These are phyloP conservation scores for Diaporthe australafricana DNA, from an alignment of 2,329 filamentous ascomycete species.

Conservation along the genomic window DNA sequence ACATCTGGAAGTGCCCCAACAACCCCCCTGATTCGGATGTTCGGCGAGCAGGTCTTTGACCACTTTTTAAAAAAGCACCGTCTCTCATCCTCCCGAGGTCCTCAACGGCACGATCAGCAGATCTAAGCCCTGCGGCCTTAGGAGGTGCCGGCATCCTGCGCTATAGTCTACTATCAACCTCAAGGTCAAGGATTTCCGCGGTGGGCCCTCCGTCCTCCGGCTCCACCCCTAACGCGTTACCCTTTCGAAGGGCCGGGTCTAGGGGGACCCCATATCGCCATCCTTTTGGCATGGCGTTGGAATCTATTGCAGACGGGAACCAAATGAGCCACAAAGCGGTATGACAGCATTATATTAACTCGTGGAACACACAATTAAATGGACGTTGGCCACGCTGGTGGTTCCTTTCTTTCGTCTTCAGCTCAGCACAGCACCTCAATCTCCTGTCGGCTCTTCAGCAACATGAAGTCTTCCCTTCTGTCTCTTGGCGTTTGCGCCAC, in stretches of 20 bases:
- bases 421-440: too few species aligned
- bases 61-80: background rate
- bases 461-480: background rate
- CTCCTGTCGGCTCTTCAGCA: background rate
- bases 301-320: conserved; percentile 5
- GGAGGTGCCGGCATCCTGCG: conserved; percentile 3
- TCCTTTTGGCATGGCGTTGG: conserved; percentile 16
- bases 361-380: background rate
- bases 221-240: conserved; percentile 18
- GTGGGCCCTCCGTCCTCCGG: conserved; percentile 10
- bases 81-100: too few species aligned
- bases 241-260: background rate
- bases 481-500: conserved; percentile 22
- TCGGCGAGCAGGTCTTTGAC: background rate
- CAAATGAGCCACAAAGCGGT: conserved; percentile 7
- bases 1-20: background rate
- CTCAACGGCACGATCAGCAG: background rate
- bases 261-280: conserved; percentile 8
- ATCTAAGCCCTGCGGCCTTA: conserved; percentile 1
- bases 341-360: conserved; percentile 12
- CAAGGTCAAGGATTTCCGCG: conserved; percentile 3
- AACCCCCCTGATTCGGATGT: background rate
- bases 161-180: background rate
- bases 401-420: background rate
- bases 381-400: background rate